These are phyloP conservation scores for Ceratocystis diversiconidia DNA, from an alignment of 2,329 filamentous ascomycete genomes.

Conservation along the genomic window DNA sequence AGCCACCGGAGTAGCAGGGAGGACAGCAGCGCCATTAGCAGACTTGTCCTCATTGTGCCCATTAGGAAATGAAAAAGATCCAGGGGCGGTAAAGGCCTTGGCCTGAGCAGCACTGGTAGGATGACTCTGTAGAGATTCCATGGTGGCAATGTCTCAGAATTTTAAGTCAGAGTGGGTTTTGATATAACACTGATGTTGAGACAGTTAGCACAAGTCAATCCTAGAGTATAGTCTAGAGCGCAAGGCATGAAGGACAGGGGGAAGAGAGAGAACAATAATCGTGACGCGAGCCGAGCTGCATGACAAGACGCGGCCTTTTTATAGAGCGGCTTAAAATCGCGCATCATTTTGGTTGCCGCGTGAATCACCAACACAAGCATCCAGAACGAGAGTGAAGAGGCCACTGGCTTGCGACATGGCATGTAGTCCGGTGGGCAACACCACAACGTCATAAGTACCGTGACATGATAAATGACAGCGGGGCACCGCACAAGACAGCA, in stretches of 20 bases:
- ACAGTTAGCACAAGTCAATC: not conserved
- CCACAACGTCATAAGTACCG: too few species aligned
- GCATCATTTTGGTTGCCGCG: not conserved
- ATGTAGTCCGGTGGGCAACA: too few species aligned
- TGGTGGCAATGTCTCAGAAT: constrained; percentile 26
- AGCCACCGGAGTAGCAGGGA: constrained; percentile 78
- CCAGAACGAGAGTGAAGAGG: not conserved
- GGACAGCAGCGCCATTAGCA: constrained; percentile 61
- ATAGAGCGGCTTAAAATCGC: not conserved
- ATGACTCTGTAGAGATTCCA: constrained; percentile 86
- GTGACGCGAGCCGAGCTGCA: not conserved
- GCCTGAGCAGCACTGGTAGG: constrained; percentile 84
- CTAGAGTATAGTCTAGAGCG: not conserved
- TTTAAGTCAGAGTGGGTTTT: not conserved
- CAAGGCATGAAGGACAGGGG: too few species aligned
- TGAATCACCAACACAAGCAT: not conserved
- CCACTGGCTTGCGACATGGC: not conserved
- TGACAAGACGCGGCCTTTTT: not conserved
- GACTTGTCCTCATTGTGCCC: constrained; percentile 50
- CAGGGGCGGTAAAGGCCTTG: constrained; percentile 85
- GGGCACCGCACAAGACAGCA: too few species aligned
- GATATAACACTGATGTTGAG: too few species aligned
- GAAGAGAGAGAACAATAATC: too few species aligned
- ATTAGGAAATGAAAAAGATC: constrained; percentile 82
- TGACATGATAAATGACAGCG: too few species aligned